A percentile compares a stretch with the other conserved stretches of the same genome.
These are phyloP conservation scores for Scleromitrula shiraiana DNA, from an alignment of 2,329 filamentous ascomycete genomes.

Conservation along the genomic window DNA sequence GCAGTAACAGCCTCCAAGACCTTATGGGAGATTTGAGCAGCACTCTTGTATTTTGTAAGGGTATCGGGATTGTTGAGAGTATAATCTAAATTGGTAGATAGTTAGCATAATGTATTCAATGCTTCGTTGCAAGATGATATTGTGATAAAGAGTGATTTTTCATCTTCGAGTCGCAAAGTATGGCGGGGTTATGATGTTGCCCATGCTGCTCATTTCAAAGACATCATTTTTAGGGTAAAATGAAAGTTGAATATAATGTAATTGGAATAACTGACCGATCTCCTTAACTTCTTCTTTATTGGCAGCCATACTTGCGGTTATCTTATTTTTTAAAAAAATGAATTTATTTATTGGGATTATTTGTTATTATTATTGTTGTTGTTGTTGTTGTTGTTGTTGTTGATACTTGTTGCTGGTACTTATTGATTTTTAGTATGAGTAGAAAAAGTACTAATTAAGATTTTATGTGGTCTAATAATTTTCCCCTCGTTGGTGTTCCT, in stretches of 20 bases:
- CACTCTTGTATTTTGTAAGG: constrained; percentile 98
- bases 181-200: constrained; percentile 28
- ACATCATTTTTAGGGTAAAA: too few relatives aligned
- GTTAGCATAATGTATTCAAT: neutral
- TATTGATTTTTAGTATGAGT: neutral
- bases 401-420: neutral
- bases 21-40: constrained; percentile 90
- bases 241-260: too few relatives aligned
- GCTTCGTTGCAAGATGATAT: neutral
- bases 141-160: constrained; percentile 8
- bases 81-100: constrained; percentile 53
- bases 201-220: constrained; percentile 16
- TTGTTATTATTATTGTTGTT: neutral
- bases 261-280: constrained; percentile 33
- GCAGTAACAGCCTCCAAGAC: constrained; percentile 77
- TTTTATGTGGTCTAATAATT: neutral
- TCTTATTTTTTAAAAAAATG: too few relatives aligned
- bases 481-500: neutral
- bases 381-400: neutral
- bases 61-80: constrained; percentile 87
- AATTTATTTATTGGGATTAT: too few relatives aligned
- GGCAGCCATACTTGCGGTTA: constrained; percentile 31
- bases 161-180: constrained; percentile 12
- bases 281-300: constrained; percentile 34
- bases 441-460: neutral